phyloP scores from a whole-genome alignment of 129 eudicot genomes.

The Pittosporum tobira region DNA sequence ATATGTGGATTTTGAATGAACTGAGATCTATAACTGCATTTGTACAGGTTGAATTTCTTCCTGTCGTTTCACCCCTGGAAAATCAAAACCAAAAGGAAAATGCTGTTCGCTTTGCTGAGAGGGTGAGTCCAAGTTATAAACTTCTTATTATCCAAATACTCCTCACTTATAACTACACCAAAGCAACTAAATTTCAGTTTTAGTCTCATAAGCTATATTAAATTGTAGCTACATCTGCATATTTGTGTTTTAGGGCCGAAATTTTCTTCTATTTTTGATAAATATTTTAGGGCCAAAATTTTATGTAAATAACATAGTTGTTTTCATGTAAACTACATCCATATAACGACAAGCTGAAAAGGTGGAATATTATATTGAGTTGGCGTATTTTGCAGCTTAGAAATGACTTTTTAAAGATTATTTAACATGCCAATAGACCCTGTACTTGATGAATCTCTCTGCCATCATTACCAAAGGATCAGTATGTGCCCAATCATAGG shows the following conservation, averaged over 20 bases:
- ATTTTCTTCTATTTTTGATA: too few relatives aligned
- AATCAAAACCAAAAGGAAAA: conserved; percentile 63
- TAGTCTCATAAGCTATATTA: too few relatives aligned
- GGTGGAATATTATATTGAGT: too few relatives aligned
- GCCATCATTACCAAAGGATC: background rate
- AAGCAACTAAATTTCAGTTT: too few relatives aligned
- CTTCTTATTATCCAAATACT: background rate
- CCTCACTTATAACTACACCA: background rate
- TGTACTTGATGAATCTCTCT: background rate
- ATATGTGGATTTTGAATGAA: conserved; percentile 3
- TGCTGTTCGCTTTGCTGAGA: conserved; percentile 56
- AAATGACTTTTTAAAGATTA: background rate
- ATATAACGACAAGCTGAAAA: background rate
- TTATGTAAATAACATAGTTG: too few relatives aligned
- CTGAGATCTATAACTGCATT: background rate
- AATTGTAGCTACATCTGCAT: too few relatives aligned
- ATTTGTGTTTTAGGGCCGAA: too few relatives aligned
- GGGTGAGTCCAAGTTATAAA: conserved; percentile 38
- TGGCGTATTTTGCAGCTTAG: background rate
- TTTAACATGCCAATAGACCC: background rate
- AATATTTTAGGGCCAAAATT: too few relatives aligned
- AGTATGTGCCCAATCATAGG: background rate
- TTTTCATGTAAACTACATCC: too few relatives aligned
- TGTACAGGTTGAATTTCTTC: conserved; percentile 92
- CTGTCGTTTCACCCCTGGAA: conserved; percentile 56